Conservation (phyloP, 306 rosid species). For the Sicyos edulis region DNA sequence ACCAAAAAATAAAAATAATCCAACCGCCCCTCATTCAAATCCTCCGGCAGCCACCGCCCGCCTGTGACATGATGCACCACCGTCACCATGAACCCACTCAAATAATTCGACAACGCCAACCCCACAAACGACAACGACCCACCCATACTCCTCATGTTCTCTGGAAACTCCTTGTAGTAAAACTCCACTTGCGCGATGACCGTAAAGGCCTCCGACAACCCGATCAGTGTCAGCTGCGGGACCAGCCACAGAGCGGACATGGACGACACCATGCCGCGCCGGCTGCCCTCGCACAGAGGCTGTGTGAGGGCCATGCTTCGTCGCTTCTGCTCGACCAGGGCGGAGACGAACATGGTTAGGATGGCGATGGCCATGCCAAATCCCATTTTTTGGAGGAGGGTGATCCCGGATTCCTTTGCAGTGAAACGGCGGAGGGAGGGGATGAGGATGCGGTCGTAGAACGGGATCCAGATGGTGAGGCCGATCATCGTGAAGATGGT, state of each 20-base stretch:
- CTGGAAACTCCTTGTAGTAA: conserved; percentile 79
- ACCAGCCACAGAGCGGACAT: conserved; percentile 66
- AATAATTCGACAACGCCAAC: conserved; percentile 54
- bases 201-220: conserved; percentile 50
- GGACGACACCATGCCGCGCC: conserved; percentile 65
- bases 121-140: conserved; percentile 57
- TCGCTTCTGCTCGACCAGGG: conserved; percentile 40
- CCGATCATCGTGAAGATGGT: conserved; percentile 47
- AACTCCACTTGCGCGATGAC: conserved; percentile 58
- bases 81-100: conserved; percentile 47
- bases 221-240: conserved; percentile 54
- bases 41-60: conserved; percentile 71
- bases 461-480: conserved; percentile 58
- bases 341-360: conserved; percentile 51
- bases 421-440: conserved; percentile 45
- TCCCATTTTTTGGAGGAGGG: conserved; percentile 69
- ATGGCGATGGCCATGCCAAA: conserved; percentile 44
- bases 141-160: conserved; percentile 77
- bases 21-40: conserved; percentile 68
- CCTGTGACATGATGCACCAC: conserved; percentile 37
- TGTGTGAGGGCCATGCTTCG: conserved; percentile 37
- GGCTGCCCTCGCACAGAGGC: conserved; percentile 39
- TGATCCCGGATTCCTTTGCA: conserved; percentile 59
- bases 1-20: conserved; percentile 60
- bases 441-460: conserved; percentile 56